Conservation (phyloP, 2,329 filamentous ascomycete species). For the Fusarium equiseti region DNA sequence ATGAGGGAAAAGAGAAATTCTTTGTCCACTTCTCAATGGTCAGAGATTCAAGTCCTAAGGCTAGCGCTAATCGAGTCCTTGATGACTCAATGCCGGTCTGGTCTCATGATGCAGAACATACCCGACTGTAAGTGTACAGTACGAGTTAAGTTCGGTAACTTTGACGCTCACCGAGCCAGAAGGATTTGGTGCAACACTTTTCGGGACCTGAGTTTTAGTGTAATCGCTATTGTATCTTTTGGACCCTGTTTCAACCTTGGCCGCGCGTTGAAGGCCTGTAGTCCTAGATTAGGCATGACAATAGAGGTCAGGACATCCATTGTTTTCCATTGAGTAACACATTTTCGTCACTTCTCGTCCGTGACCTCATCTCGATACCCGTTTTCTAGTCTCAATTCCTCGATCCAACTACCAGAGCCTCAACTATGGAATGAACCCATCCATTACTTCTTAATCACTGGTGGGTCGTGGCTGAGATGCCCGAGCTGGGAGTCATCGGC, state of each 20-base stretch:
- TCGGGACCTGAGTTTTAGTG: background rate
- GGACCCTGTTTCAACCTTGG: constrained; percentile 40
- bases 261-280: constrained; percentile 36
- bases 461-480: constrained; percentile 34
- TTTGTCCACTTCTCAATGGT: constrained; percentile 4
- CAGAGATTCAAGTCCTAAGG: constrained; percentile 6
- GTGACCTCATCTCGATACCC: constrained; percentile 35
- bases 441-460: too few species aligned
- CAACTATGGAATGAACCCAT: background rate
- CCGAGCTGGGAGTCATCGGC: constrained; percentile 47
- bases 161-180: background rate
- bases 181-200: background rate
- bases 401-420: constrained; percentile 21
- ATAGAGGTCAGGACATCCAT: background rate
- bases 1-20: background rate
- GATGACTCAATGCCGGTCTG: constrained; percentile 47
- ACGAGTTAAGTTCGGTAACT: background rate
- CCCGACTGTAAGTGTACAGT: constrained; percentile 1
- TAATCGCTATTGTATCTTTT: background rate
- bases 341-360: constrained; percentile 20
- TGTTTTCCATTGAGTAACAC: background rate
- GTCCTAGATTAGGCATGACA: constrained; percentile 28
- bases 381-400: constrained; percentile 14
- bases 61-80: constrained; percentile 13
- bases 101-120: constrained; percentile 41